phyloP scores from a whole-genome alignment of 2,329 filamentous ascomycete genomes.

The Ceratocystis destructans region DNA sequence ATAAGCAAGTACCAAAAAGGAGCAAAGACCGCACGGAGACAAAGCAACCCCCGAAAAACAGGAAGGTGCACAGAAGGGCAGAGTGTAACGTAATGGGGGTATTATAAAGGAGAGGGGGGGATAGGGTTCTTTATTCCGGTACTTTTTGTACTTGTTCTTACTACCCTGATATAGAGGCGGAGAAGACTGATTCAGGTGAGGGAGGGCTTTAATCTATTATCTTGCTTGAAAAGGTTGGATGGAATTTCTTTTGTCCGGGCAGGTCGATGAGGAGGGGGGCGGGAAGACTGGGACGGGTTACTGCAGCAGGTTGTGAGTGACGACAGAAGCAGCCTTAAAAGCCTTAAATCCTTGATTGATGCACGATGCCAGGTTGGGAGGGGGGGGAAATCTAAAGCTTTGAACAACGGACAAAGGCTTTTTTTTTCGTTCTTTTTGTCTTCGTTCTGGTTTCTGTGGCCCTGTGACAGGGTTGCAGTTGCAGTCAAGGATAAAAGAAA shows the following conservation, averaged over 20 bases:
- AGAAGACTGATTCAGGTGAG: neutral
- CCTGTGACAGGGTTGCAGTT: conserved; percentile 6
- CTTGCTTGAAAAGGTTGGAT: too few species aligned
- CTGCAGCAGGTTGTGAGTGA: neutral
- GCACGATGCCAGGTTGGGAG: neutral
- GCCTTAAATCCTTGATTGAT: neutral
- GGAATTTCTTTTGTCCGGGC: neutral
- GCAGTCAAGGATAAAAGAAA: neutral
- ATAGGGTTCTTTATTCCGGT: neutral
- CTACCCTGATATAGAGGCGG: neutral
- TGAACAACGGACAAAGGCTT: neutral
- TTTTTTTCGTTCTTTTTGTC: conserved; percentile 2
- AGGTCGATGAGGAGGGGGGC: neutral
- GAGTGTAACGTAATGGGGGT: conserved; percentile 1
- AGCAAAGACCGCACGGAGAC: conserved; percentile 5
- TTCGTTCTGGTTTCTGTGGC: conserved; percentile 1
- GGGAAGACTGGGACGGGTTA: neutral
- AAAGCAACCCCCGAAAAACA: neutral
- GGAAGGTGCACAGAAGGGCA: neutral
- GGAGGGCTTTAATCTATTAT: too few species aligned
- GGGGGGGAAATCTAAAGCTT: neutral
- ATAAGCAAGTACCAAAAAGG: conserved; percentile 1
- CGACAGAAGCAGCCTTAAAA: neutral
- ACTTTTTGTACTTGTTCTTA: neutral
- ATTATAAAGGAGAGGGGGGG: neutral